These are phyloP conservation scores for Aspergillus bertholletiae DNA, from an alignment of 495 filamentous ascomycete genomes.

Conservation along the genomic window DNA sequence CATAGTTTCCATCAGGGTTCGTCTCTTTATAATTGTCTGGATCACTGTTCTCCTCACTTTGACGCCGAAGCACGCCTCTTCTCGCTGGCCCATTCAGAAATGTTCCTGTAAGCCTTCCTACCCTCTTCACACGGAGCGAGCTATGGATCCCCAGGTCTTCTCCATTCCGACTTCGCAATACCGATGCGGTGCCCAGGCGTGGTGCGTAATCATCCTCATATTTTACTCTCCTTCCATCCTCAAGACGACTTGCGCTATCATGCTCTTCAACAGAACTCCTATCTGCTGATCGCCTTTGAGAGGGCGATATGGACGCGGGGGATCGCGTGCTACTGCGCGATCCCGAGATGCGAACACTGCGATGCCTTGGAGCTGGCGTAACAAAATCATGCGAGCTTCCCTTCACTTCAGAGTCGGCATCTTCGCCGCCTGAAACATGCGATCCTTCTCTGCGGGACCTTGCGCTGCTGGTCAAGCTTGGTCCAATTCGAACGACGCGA, in stretches of 20 bases:
- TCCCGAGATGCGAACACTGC: slow-evolving; percentile 58
- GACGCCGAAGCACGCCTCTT: slow-evolving; percentile 62
- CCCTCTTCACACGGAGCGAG: slow-evolving; percentile 69
- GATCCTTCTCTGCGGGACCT: slow-evolving; percentile 34
- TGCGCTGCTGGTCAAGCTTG: slow-evolving; percentile 29
- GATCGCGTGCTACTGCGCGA: slow-evolving; percentile 37
- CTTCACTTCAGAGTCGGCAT: slow-evolving; percentile 25
- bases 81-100: slow-evolving; percentile 74
- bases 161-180: slow-evolving; percentile 41
- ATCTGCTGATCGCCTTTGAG: slow-evolving; percentile 32
- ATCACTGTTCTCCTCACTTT: slow-evolving; percentile 68
- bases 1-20: slow-evolving; percentile 19
- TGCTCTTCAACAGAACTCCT: slow-evolving; percentile 32
- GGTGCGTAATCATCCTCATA: slow-evolving; percentile 43
- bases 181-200: slow-evolving; percentile 48
- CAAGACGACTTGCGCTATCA: slow-evolving; percentile 38
- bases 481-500: slow-evolving; percentile 58
- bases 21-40: slow-evolving; percentile 24
- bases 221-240: slow-evolving; percentile 40
- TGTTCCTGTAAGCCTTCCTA: slow-evolving; percentile 65
- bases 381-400: slow-evolving; percentile 49
- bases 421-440: slow-evolving; percentile 30
- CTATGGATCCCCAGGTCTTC: slow-evolving; percentile 61
- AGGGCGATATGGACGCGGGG: slow-evolving; percentile 40
- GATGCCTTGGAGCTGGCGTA: slow-evolving; percentile 61